A percentile compares a stretch with the other conserved stretches of the same genome.
Evolutionary conservation across 768 basidiomycete genomes (phyloP).

Genomic region (Termitomyces bulborhizus): DNA sequence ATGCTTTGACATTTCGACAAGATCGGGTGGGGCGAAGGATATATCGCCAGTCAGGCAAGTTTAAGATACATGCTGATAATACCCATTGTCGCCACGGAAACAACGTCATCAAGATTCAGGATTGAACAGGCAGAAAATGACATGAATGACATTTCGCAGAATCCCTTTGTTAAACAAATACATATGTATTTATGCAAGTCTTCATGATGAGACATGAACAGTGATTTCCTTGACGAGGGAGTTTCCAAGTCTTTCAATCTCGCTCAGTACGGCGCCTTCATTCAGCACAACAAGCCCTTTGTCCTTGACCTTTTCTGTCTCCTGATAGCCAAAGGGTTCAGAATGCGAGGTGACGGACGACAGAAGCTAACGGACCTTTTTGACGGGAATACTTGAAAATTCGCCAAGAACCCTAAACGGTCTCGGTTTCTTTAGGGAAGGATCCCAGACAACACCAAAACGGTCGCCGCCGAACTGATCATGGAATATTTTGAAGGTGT

Average conservation of each 20-base stretch:
- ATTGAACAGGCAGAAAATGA: background rate
- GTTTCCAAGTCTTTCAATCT: conserved; percentile 71
- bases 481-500: conserved; percentile 78
- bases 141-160: background rate
- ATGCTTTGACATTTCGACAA: no score
- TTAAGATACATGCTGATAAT: background rate
- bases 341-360: background rate
- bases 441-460: conserved; percentile 87
- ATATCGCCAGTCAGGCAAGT: background rate
- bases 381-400: conserved; percentile 63
- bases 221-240: conserved; percentile 55
- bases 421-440: conserved; percentile 50
- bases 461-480: conserved; percentile 74
- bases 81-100: background rate
- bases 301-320: conserved; percentile 40
- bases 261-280: conserved; percentile 56
- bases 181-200: background rate
- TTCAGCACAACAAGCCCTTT: conserved; percentile 65
- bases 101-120: background rate
- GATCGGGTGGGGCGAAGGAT: no score
- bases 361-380: conserved; percentile 25
- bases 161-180: background rate
- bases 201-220: conserved; percentile 16
- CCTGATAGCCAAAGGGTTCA: conserved; percentile 16
- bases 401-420: conserved; percentile 80